phyloP scores from a whole-genome alignment of 2,329 filamentous ascomycete genomes.

The Cladosporium sp. region DNA sequence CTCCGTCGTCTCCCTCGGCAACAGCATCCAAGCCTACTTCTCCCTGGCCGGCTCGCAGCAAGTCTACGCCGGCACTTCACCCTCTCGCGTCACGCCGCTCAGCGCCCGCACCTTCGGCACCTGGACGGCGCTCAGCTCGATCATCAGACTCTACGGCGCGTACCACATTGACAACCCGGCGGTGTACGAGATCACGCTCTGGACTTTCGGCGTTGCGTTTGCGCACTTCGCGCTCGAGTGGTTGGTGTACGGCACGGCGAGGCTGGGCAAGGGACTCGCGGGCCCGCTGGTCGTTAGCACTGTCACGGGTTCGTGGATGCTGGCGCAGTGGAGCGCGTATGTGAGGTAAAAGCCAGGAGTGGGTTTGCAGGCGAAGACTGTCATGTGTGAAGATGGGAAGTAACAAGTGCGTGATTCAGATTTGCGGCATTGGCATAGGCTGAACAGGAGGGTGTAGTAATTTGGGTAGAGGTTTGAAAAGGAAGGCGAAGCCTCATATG shows the following conservation, averaged over 20 bases:
- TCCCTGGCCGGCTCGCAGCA: constrained; percentile 80
- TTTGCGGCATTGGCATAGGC: neutral
- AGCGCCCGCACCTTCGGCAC: constrained; percentile 79
- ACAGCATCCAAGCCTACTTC: constrained; percentile 77
- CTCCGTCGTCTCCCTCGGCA: constrained; percentile 75
- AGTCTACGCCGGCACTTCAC: constrained; percentile 69
- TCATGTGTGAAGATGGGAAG: neutral
- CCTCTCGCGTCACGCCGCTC: constrained; percentile 61
- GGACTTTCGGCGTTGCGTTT: constrained; percentile 76
- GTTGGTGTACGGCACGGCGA: constrained; percentile 71
- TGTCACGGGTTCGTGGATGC: constrained; percentile 58
- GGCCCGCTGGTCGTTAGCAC: constrained; percentile 57
- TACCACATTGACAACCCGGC: constrained; percentile 71
- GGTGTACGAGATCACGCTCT: constrained; percentile 75
- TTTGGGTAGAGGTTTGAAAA: neutral
- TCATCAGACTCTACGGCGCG: constrained; percentile 77
- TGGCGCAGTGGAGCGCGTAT: constrained; percentile 52
- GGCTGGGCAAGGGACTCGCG: constrained; percentile 56
- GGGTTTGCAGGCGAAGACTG: neutral
- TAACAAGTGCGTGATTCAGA: neutral
- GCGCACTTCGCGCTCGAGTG: constrained; percentile 78
- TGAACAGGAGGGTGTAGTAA: neutral
- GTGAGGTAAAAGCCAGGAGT: neutral
- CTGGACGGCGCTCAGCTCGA: constrained; percentile 75
- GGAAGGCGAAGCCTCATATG: neutral